Evolutionary conservation across 106 monocot genomes (phyloP).

Genomic region (Triglochin maritima): DNA sequence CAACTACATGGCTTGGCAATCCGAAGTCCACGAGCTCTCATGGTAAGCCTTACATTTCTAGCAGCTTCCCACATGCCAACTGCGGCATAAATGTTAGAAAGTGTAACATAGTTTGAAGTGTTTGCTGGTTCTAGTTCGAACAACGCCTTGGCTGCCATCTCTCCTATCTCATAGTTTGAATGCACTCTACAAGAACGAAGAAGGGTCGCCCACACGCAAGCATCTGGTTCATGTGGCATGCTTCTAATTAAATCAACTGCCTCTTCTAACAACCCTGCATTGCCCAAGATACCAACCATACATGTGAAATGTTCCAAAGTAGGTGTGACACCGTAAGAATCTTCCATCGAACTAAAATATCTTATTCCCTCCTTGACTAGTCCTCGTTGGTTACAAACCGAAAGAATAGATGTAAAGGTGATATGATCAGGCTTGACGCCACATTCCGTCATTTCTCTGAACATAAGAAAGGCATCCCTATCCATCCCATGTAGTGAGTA

Average conservation of each 20-base stretch:
- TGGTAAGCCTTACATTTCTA: constrained; percentile 14
- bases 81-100: constrained; percentile 43
- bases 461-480: constrained; percentile 25
- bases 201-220: constrained; percentile 54
- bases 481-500: constrained; percentile 53
- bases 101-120: constrained; percentile 33
- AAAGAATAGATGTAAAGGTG: constrained; percentile 44
- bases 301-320: constrained; percentile 55
- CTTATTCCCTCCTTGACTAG: constrained; percentile 29
- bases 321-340: constrained; percentile 27
- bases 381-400: constrained; percentile 44
- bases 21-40: constrained; percentile 33
- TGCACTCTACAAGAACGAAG: constrained; percentile 42
- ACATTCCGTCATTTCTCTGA: constrained; percentile 32
- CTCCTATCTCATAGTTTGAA: constrained; percentile 39
- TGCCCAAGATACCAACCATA: constrained; percentile 48
- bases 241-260: constrained; percentile 36
- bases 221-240: constrained; percentile 55
- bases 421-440: constrained; percentile 33
- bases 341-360: constrained; percentile 35
- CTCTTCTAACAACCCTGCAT: constrained; percentile 42
- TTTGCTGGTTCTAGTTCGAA: constrained; percentile 50
- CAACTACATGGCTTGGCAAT: constrained; percentile 33
- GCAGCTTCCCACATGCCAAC: constrained; percentile 48
- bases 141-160: constrained; percentile 35